Evolutionary conservation across 1,284 basidiomycete genomes (phyloP).

Genomic region (Rhodotorula mucilaginosa): DNA sequence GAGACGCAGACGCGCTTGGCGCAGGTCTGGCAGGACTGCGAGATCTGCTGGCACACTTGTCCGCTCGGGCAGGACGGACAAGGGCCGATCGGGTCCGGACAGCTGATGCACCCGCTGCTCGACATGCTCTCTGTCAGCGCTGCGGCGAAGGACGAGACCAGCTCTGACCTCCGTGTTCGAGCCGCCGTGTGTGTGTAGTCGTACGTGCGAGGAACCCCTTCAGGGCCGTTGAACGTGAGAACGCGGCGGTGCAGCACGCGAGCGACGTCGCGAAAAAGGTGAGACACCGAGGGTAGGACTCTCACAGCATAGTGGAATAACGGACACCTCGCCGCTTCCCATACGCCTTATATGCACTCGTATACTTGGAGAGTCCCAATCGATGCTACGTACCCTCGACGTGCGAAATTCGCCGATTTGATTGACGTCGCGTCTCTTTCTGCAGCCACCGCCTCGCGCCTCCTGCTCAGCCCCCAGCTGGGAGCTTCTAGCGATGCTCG

Average conservation of each 20-base stretch:
- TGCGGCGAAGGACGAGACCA: slow-evolving; percentile 2
- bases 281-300: not conserved
- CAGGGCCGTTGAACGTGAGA: no score
- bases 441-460: no score
- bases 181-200: no score
- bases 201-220: no score
- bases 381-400: no score
- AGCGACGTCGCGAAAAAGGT: not conserved
- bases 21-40: slow-evolving; percentile 30
- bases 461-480: no score
- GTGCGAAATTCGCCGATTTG: no score
- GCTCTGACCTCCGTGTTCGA: not conserved
- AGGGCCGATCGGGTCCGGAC: slow-evolving; percentile 29
- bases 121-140: slow-evolving; percentile 9
- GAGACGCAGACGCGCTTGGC: slow-evolving; percentile 39
- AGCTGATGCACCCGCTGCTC: slow-evolving; percentile 24
- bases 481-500: not conserved
- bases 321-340: no score
- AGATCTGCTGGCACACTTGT: slow-evolving; percentile 35
- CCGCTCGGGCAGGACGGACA: slow-evolving; percentile 28
- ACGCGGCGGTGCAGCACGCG: not conserved
- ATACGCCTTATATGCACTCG: no score
- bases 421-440: no score
- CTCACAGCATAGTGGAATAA: no score
- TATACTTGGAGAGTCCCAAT: no score